Base-by-base conservation (phyloP, 768 basidiomycete genomes). In the Termitomyces sp. region DNA sequence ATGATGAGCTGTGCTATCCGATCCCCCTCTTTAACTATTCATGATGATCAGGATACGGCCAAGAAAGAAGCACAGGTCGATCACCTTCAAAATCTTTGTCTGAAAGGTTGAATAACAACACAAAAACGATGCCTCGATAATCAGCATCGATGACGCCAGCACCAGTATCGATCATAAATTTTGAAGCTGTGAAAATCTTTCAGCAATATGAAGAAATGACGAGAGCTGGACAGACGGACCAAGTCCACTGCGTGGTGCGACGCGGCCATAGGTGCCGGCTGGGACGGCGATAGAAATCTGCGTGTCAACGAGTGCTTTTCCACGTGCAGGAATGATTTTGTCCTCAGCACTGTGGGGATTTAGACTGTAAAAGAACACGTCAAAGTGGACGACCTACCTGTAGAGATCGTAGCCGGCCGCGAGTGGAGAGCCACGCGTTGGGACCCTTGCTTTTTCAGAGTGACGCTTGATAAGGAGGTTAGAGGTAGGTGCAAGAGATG, bases 141-240 rank as follows among this genome's bases (percentile, higher is more conserved):
- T 99, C 97, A 7, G 94, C 92, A 65, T 99, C 97, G 55, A 99
- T 85, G 7, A 99, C 97, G 22, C 96, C 97, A 12, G 97, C 97
- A 1, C 97, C 97, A 0, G 96, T 98, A 70, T 96, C 92, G 61
- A 98, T 98, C 87, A 94, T 94, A 73, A 93, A 95, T 71, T 99
- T 99, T 16, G 92, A 91, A 20, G 97, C 97, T 97, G 64, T 18
- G 63, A 39, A 46, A 46, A 49, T 20, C 4, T 57, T 24, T 46
- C 4, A 33, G 52, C 11, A 44, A 18, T 55, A 32, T 57, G 8
- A 54, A 52, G 45, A 40, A 15, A 42, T 28, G 5, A 38, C 22
- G 4, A 20, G 57, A 48, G 35, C 24, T n/a, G 51, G 36, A 53
- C 36, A 15, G 51, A 74, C 89, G 56, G 62, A 97, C 96, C 96